phyloP scores from a whole-genome alignment of 352 stramenopile genomes.

The Phytopythium helicoides region DNA sequence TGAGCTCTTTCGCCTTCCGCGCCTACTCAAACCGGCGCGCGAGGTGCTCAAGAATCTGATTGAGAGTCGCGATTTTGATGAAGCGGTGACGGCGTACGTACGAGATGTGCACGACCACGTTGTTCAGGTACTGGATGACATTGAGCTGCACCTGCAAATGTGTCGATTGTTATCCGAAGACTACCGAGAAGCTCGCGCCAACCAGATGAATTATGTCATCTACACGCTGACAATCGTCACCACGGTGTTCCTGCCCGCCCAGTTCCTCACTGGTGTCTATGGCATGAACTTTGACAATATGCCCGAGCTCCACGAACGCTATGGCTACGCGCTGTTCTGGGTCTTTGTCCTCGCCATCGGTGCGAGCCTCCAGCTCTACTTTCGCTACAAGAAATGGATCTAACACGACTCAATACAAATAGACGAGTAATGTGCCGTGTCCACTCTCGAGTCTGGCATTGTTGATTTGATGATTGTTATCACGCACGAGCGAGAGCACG shows the following conservation, averaged over 20 bases:
- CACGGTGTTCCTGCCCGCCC: slow-evolving; percentile 83
- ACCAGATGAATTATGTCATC: slow-evolving; percentile 89
- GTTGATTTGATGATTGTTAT: too few relatives aligned
- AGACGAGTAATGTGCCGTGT: too few relatives aligned
- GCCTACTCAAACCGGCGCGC: slow-evolving; percentile 74
- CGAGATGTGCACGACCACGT: slow-evolving; percentile 86
- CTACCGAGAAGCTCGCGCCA: slow-evolving; percentile 78
- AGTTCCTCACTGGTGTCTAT: slow-evolving; percentile 89
- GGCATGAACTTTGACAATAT: slow-evolving; percentile 92
- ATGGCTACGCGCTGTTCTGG: slow-evolving; percentile 86
- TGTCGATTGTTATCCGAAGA: slow-evolving; percentile 76
- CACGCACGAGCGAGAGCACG: slow-evolving; percentile 15
- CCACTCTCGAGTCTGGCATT: too few relatives aligned
- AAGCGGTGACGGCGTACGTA: slow-evolving; percentile 76
- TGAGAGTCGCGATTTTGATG: slow-evolving; percentile 79
- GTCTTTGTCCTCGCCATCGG: slow-evolving; percentile 67
- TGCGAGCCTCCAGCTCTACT: slow-evolving; percentile 71
- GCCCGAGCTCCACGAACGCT: slow-evolving; percentile 79
- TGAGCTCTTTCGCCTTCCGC: slow-evolving; percentile 72
- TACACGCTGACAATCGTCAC: slow-evolving; percentile 90
- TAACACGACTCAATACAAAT: too few relatives aligned
- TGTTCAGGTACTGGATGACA: slow-evolving; percentile 77
- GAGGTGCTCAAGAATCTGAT: slow-evolving; percentile 86
- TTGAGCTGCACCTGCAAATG: slow-evolving; percentile 81
- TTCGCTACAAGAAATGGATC: slow-evolving; percentile 85